Evolutionary conservation across 305 asterid species (phyloP).

Genomic region (Solanum hybrid): DNA sequence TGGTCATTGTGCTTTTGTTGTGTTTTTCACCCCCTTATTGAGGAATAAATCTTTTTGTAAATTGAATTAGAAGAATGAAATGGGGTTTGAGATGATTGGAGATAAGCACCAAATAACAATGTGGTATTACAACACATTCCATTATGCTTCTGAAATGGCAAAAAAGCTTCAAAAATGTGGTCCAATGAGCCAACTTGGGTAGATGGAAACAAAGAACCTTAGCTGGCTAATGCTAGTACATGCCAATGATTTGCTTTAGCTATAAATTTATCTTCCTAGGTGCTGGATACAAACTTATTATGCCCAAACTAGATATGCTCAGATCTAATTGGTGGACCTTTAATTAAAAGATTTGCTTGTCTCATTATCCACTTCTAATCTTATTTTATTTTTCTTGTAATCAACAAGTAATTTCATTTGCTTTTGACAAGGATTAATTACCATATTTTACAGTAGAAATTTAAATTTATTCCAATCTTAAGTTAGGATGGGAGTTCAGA

Average conservation of each 20-base stretch:
- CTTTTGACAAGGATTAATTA: not conserved
- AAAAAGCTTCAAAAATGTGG: not conserved
- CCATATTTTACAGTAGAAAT: not conserved
- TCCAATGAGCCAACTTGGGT: conserved; percentile 8
- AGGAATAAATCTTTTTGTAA: not conserved
- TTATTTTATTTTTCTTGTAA: not conserved
- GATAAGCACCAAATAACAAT: not conserved
- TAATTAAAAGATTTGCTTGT: conserved; percentile 5
- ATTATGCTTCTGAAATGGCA: not conserved
- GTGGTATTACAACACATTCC: conserved; percentile 4
- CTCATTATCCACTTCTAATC: conserved; percentile 7
- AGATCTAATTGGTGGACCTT: conserved; percentile 3
- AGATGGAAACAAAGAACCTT: conserved; percentile 3
- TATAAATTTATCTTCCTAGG: not conserved
- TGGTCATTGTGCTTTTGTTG: not conserved
- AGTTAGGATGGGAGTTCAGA: not conserved
- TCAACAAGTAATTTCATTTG: not conserved
- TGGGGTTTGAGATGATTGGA: not conserved
- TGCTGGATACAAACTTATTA: not conserved
- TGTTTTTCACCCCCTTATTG: not conserved
- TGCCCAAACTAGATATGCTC: not conserved
- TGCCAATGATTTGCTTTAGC: conserved; percentile 12
- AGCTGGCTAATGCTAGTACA: conserved; percentile 5
- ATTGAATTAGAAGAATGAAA: not conserved
- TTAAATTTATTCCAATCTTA: not conserved